These are phyloP conservation scores for Conticribra weissflogii DNA, from an alignment of 108 stramenopile species.

Conservation along the genomic window DNA sequence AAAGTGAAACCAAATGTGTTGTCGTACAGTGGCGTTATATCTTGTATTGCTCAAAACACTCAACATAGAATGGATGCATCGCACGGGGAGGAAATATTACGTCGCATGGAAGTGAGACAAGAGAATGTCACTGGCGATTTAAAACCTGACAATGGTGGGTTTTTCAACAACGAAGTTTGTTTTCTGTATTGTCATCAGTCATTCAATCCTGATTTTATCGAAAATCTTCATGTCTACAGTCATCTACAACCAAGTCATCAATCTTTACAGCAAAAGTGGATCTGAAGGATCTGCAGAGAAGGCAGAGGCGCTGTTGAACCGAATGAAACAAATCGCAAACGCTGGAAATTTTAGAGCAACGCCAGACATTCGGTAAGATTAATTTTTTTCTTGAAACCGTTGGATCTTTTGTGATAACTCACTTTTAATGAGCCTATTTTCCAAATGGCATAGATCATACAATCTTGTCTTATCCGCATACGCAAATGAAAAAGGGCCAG, in stretches of 20 bases:
- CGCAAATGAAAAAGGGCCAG: constrained; percentile 26
- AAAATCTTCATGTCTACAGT: constrained; percentile 1
- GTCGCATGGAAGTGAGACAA: neutral
- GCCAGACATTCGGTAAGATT: too few relatives aligned
- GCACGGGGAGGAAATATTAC: constrained; percentile 12
- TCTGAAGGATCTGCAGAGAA: constrained; percentile 15
- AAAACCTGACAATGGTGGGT: constrained; percentile 23
- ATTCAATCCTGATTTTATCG: neutral
- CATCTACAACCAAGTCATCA: constrained; percentile 37
- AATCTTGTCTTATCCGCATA: constrained; percentile 25
- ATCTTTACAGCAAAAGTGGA: constrained; percentile 30
- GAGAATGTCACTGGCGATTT: neutral
- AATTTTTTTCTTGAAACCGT: too few relatives aligned
- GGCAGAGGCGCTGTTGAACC: constrained; percentile 17
- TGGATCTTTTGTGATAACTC: too few relatives aligned
- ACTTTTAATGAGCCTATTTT: too few relatives aligned
- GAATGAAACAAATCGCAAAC: constrained; percentile 26
- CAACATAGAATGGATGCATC: constrained; percentile 4
- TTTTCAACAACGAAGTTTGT: too few relatives aligned
- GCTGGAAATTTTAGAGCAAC: constrained; percentile 19
- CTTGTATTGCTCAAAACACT: constrained; percentile 19
- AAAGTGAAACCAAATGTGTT: constrained; percentile 19
- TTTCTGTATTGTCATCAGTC: neutral
- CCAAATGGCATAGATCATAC: too few relatives aligned
- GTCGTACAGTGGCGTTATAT: constrained; percentile 25